These are phyloP conservation scores for Xylaria sp. DNA, from an alignment of 2,329 filamentous ascomycete genomes.

Conservation along the genomic window DNA sequence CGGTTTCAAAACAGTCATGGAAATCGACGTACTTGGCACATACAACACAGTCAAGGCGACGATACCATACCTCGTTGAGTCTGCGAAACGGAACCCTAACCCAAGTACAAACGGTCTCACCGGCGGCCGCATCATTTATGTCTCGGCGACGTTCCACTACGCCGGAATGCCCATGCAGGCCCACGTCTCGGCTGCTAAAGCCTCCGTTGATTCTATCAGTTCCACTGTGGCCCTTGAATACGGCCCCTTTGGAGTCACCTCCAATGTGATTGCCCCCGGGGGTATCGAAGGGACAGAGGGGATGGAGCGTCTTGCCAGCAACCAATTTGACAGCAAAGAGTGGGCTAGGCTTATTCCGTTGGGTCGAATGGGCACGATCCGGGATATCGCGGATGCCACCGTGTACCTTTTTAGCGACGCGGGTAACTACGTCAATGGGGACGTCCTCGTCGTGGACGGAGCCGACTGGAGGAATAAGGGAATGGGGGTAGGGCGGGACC, in stretches of 20 bases:
- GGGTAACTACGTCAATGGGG: constrained; percentile 86
- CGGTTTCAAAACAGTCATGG: constrained; percentile 94
- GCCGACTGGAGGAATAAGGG: constrained; percentile 65
- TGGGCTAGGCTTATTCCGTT: constrained; percentile 68
- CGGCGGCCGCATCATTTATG: constrained; percentile 86
- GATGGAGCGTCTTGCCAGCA: constrained; percentile 69
- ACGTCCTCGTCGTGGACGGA: constrained; percentile 79
- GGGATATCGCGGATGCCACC: constrained; percentile 92
- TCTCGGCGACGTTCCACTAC: constrained; percentile 93
- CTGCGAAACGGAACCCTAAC: constrained; percentile 72
- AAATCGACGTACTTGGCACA: constrained; percentile 93
- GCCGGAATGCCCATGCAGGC: constrained; percentile 85
- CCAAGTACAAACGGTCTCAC: constrained; percentile 69
- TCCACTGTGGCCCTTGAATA: constrained; percentile 86
- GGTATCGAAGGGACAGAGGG: constrained; percentile 88
- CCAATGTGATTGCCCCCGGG: constrained; percentile 89
- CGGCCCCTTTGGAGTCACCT: constrained; percentile 85
- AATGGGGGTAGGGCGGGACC: constrained; percentile 58
- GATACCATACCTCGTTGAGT: constrained; percentile 80
- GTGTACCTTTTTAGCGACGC: constrained; percentile 88
- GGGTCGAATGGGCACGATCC: constrained; percentile 80
- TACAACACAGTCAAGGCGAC: constrained; percentile 97
- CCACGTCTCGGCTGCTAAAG: constrained; percentile 92
- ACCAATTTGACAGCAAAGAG: constrained; percentile 47
- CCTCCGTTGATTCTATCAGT: constrained; percentile 86